Base-by-base conservation (phyloP, 306 rosid genomes). In the Psophocarpus tetragonolobus region DNA sequence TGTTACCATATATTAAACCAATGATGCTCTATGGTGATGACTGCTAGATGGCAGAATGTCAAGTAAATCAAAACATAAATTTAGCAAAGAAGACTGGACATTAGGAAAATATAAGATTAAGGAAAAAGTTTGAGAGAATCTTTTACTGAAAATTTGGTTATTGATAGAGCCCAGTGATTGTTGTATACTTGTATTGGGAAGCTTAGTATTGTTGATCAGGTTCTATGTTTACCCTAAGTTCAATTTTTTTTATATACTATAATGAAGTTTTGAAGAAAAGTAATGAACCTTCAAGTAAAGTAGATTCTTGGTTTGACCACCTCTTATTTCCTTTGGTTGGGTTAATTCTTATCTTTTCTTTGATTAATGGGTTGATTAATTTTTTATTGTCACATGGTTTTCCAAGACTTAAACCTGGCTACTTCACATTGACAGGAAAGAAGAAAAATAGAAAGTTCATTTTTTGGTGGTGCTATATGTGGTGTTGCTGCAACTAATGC, bases 401-500 rank as follows among this genome's bases (percentile, higher is more conserved):
- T 6, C 32, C 35, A 45, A 21, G 60, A 74, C 74, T 78, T 62
- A 53, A 57, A 48, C 68, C 42, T 83, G 67, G 78, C 35, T 71
- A 23, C 21, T 75, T 78, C 66, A 68, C 58, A 41, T 78, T 71
- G 39, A 68, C 89, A 95, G 98, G 92, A 95, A 71, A 86, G 98
- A 87, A 88, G 98, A 76, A 89, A 87, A 77, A 92, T 95, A 42
- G 98, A 95, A 88, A 79, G 91, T 76, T 95, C 89, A 41, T 85
- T 95, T 60, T 92, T 95, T 82, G 87, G 91, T 64, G 98, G 98
- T 75, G 88, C 88, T 81, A 86, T 91, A 83, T 82, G 90, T 85
- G 98, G 98, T 39, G 86, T 95, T 74, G 97, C 97, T 78, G 97
- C 98, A 20, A 95, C 98, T 54, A 95, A 95, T 95, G 98, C 98